These are phyloP conservation scores for Pyricularia pennisetigena DNA, from an alignment of 2,329 filamentous ascomycete species.

Conservation along the genomic window DNA sequence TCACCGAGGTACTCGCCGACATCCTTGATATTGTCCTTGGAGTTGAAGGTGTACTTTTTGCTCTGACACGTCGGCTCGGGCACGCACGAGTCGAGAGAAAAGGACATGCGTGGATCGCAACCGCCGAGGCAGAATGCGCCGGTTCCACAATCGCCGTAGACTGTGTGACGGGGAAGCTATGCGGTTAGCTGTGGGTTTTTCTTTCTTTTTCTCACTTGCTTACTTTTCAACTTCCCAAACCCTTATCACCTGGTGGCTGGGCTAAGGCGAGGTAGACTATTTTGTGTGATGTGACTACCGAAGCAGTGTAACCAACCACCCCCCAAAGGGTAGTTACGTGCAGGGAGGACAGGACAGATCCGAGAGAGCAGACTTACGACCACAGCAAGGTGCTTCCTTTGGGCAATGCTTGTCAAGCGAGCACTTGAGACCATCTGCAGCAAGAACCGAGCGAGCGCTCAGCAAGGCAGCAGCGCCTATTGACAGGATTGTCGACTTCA, in stretches of 20 bases:
- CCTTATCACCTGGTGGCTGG: background rate
- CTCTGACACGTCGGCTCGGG: slow-evolving; percentile 75
- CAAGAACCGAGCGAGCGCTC: slow-evolving; percentile 26
- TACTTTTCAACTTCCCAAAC: background rate
- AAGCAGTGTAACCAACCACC: slow-evolving; percentile 2
- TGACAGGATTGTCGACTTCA: slow-evolving; percentile 13
- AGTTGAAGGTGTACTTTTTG: slow-evolving; percentile 63
- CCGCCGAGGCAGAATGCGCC: slow-evolving; percentile 94
- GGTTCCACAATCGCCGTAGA: slow-evolving; percentile 86
- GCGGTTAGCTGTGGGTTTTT: background rate
- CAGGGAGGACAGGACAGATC: background rate
- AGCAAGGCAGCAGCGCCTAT: slow-evolving; percentile 26
- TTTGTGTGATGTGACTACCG: background rate
- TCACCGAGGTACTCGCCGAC: slow-evolving; percentile 85
- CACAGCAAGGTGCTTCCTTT: slow-evolving; percentile 7
- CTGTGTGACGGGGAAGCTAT: slow-evolving; percentile 31
- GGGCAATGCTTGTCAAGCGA: slow-evolving; percentile 45
- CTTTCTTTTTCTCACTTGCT: background rate
- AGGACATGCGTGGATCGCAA: slow-evolving; percentile 82
- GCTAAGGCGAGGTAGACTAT: background rate
- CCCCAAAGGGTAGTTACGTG: background rate
- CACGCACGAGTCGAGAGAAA: slow-evolving; percentile 73
- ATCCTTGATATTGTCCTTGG: slow-evolving; percentile 56
- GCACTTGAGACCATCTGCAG: slow-evolving; percentile 28
- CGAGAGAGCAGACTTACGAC: slow-evolving; percentile 5